phyloP scores from a whole-genome alignment of 108 stramenopile species.

The Nitzschia inconspicua region DNA sequence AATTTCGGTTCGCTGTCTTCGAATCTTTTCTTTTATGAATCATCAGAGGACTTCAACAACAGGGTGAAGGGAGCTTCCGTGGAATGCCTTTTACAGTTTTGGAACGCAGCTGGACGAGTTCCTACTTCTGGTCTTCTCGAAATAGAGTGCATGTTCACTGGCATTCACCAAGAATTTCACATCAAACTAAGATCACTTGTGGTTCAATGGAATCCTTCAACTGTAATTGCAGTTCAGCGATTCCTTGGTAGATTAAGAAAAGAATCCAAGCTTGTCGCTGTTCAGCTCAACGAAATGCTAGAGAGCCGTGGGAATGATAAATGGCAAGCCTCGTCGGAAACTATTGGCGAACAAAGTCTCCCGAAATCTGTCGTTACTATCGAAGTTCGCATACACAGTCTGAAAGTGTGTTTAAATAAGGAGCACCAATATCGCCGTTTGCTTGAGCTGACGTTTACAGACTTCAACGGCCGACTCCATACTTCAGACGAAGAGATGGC shows the following conservation, averaged over 20 bases:
- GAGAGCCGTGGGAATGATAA: background rate
- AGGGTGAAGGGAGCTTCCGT: background rate
- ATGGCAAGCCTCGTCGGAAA: constrained; percentile 7
- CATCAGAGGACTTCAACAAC: too few species aligned
- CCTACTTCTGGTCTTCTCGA: constrained; percentile 11
- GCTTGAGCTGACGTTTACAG: constrained; percentile 26
- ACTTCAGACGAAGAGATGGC: constrained; percentile 6
- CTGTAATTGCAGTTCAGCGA: constrained; percentile 68
- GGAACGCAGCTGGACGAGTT: constrained; percentile 4
- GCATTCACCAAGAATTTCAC: constrained; percentile 2
- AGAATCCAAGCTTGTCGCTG: constrained; percentile 22
- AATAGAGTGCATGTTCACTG: background rate
- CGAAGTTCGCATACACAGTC: constrained; percentile 2
- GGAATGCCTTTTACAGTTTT: constrained; percentile 4
- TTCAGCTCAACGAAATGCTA: constrained; percentile 4
- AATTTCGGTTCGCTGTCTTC: background rate
- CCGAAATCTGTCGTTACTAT: background rate
- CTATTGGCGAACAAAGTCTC: background rate
- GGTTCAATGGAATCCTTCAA: constrained; percentile 80
- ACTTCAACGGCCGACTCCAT: constrained; percentile 13
- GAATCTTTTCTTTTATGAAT: background rate
- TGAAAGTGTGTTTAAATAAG: constrained; percentile 62
- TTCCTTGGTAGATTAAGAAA: constrained; percentile 66
- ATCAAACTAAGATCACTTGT: constrained; percentile 12
- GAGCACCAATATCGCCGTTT: constrained; percentile 69